phyloP scores from a whole-genome alignment of 495 filamentous ascomycete species.

The Lepidopterella palustris region DNA sequence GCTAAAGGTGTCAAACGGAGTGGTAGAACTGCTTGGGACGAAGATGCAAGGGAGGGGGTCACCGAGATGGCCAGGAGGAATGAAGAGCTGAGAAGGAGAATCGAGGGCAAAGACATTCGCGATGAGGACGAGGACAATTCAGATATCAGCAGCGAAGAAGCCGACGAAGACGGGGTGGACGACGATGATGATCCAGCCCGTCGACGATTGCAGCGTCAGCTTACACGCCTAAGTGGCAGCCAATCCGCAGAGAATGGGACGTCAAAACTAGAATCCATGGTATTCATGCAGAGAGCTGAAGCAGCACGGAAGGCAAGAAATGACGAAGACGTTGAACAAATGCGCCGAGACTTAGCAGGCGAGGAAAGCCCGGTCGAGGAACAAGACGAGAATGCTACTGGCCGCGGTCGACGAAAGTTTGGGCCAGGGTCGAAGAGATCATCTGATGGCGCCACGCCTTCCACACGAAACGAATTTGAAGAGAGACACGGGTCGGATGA shows the following conservation, averaged over 20 bases:
- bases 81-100: constrained; percentile 75
- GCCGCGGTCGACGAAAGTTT: constrained; percentile 36
- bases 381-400: constrained; percentile 28
- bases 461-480: constrained; percentile 33
- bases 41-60: constrained; percentile 51
- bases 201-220: constrained; percentile 48
- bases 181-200: constrained; percentile 47
- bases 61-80: constrained; percentile 76
- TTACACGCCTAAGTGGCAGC: constrained; percentile 50
- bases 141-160: constrained; percentile 50
- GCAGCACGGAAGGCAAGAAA: constrained; percentile 68
- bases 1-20: constrained; percentile 78
- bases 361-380: constrained; percentile 42
- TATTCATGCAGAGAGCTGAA: constrained; percentile 90
- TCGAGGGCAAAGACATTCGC: constrained; percentile 65
- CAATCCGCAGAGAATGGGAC: constrained; percentile 30
- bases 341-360: constrained; percentile 61
- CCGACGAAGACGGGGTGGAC: constrained; percentile 51
- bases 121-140: constrained; percentile 42
- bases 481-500: constrained; percentile 51
- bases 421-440: constrained; percentile 27
- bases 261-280: constrained; percentile 61
- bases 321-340: constrained; percentile 66
- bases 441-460: not conserved
- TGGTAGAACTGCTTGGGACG: constrained; percentile 38